A percentile compares a stretch with the other conserved stretches of the same genome.
phyloP scores from a whole-genome alignment of 306 rosid species.

The Medicago truncatula region DNA sequence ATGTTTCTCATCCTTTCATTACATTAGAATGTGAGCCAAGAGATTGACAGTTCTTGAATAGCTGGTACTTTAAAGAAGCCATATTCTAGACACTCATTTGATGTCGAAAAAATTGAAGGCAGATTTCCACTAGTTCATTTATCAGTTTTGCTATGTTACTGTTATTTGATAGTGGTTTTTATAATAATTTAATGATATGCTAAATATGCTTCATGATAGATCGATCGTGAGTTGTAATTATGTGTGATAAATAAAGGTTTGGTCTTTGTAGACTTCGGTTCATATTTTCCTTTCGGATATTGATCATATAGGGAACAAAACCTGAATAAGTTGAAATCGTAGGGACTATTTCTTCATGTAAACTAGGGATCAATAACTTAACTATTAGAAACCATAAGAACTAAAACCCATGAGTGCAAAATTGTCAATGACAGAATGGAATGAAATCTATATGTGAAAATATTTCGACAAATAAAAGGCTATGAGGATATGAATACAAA shows the following conservation, averaged over 20 bases:
- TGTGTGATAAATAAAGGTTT: conserved; percentile 4
- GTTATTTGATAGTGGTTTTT: conserved; percentile 6
- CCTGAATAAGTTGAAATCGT: not conserved
- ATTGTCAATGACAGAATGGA: not conserved
- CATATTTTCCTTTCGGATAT: not conserved
- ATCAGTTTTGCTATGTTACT: not conserved
- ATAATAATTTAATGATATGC: conserved; percentile 2
- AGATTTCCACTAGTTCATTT: conserved; percentile 5
- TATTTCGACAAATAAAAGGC: not conserved
- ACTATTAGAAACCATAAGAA: conserved; percentile 7
- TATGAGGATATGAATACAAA: not conserved
- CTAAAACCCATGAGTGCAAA: not conserved
- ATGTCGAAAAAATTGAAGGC: conserved; percentile 35
- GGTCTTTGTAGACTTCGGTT: not conserved
- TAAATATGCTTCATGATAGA: not conserved
- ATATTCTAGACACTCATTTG: conserved; percentile 28
- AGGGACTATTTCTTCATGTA: not conserved
- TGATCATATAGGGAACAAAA: not conserved
- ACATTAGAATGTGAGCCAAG: conserved; percentile 18
- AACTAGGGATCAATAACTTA: not conserved
- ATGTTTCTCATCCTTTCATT: conserved; percentile 19
- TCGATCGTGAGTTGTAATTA: not conserved
- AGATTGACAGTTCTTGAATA: conserved; percentile 15
- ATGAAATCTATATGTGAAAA: conserved; percentile 4
- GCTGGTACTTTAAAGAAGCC: conserved; percentile 29